Conservation (phyloP, 2,329 filamentous ascomycete species). For the Neofusicoccum ribis region DNA sequence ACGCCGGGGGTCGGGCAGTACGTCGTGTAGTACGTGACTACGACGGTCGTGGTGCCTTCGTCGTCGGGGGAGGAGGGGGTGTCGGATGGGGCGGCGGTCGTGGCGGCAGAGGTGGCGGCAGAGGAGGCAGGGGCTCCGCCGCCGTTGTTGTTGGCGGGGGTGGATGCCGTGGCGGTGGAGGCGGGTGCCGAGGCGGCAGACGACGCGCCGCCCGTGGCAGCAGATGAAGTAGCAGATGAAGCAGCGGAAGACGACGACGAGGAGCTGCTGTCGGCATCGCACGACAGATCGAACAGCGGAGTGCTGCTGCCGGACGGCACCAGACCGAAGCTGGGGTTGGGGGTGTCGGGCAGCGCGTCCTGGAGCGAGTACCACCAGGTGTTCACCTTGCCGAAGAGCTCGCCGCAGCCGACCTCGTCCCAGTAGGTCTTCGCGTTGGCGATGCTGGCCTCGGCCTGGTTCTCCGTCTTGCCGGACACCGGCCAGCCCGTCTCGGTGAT, state of each 20-base stretch:
- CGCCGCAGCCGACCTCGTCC: constrained; percentile 74
- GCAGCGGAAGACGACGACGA: not conserved
- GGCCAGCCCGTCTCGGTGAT: constrained; percentile 90
- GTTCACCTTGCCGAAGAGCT: constrained; percentile 59
- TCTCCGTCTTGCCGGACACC: constrained; percentile 64
- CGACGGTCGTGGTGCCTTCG: not conserved
- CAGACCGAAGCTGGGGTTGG: constrained; percentile 71
- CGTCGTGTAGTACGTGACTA: constrained; percentile 1
- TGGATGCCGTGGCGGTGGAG: not conserved
- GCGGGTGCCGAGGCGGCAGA: not conserved
- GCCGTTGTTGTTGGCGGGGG: not conserved
- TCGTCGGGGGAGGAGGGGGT: not conserved
- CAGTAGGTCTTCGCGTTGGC: constrained; percentile 79
- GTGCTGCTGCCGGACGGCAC: constrained; percentile 43
- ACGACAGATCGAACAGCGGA: constrained; percentile 39
- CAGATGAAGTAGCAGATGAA: not conserved
- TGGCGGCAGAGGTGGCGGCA: not conserved
- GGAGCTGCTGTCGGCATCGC: constrained; percentile 21
- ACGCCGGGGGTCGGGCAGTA: constrained; percentile 1
- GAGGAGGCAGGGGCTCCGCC: not conserved
- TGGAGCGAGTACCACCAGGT: constrained; percentile 79
- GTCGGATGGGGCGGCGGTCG: not conserved
- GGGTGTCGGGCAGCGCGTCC: constrained; percentile 57
- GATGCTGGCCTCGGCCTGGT: constrained; percentile 60
- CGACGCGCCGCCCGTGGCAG: not conserved